These are phyloP conservation scores for Pythium biforme DNA, from an alignment of 352 stramenopile genomes.

Conservation along the genomic window DNA sequence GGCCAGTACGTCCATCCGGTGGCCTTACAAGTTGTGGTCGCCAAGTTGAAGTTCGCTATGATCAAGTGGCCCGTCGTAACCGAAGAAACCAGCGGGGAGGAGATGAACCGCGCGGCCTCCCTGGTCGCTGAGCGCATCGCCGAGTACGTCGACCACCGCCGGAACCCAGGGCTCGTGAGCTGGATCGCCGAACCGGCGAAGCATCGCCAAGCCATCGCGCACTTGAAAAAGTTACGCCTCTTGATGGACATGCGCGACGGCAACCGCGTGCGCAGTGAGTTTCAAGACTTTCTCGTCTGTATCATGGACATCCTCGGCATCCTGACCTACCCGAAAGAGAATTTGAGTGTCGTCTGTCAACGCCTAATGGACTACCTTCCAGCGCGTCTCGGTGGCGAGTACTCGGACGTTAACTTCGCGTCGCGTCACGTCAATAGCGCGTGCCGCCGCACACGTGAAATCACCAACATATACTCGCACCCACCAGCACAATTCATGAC, in stretches of 20 bases:
- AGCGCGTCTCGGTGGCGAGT: neutral
- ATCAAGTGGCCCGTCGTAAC: no score
- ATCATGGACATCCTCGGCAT: neutral
- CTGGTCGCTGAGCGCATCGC: neutral
- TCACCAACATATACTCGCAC: neutral
- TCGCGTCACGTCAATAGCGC: neutral
- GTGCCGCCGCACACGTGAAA: neutral
- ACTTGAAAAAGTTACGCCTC: neutral
- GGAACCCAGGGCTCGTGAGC: neutral
- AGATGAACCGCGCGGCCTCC: neutral
- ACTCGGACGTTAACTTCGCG: neutral
- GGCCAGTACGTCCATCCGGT: no score
- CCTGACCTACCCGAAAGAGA: neutral
- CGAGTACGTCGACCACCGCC: neutral
- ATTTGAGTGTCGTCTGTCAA: neutral
- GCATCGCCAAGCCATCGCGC: neutral
- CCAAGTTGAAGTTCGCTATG: no score
- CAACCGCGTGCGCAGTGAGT: neutral
- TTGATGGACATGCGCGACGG: neutral
- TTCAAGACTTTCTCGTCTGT: neutral
- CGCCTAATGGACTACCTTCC: neutral
- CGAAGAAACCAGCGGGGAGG: no score
- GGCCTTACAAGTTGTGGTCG: no score
- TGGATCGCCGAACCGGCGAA: neutral
- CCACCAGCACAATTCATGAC: neutral